phyloP scores from a whole-genome alignment of 2,329 filamentous ascomycete species.

The Drechmeria coniospora region DNA sequence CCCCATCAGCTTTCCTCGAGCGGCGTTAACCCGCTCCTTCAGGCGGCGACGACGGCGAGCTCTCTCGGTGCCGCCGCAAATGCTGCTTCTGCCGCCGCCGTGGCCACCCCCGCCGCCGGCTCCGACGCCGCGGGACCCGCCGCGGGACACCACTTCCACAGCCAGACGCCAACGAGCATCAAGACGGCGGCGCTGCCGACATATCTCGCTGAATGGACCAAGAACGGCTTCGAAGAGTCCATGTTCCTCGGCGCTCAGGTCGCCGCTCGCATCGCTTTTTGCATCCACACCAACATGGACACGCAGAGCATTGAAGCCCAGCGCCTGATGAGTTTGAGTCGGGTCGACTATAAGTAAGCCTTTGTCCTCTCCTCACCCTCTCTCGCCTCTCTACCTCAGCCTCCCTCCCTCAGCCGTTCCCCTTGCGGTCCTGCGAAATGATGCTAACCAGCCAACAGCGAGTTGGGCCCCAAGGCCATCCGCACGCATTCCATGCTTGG shows the following conservation, averaged over 20 bases:
- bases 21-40: conserved; percentile 76
- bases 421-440: too few relatives aligned
- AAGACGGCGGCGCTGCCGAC: conserved; percentile 63
- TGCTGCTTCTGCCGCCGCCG: conserved; percentile 18
- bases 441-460: conserved; percentile 20
- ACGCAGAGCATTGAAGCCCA: conserved; percentile 34
- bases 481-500: conserved; percentile 37
- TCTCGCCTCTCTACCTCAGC: background rate
- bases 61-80: conserved; percentile 30
- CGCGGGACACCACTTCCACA: conserved; percentile 37
- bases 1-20: conserved; percentile 39
- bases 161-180: conserved; percentile 69
- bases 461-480: conserved; percentile 38
- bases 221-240: conserved; percentile 62
- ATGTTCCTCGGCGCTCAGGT: conserved; percentile 81
- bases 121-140: conserved; percentile 22
- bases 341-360: conserved; percentile 46
- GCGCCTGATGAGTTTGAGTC: conserved; percentile 38
- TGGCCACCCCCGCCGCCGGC: conserved; percentile 23
- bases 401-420: too few relatives aligned
- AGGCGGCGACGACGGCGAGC: conserved; percentile 71
- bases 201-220: conserved; percentile 86
- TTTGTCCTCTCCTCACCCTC: background rate
- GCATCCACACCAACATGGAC: conserved; percentile 40
- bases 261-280: conserved; percentile 49